Evolutionary conservation across 768 basidiomycete species (phyloP).

Genomic region (Phylloporus rhodoxanthus): DNA sequence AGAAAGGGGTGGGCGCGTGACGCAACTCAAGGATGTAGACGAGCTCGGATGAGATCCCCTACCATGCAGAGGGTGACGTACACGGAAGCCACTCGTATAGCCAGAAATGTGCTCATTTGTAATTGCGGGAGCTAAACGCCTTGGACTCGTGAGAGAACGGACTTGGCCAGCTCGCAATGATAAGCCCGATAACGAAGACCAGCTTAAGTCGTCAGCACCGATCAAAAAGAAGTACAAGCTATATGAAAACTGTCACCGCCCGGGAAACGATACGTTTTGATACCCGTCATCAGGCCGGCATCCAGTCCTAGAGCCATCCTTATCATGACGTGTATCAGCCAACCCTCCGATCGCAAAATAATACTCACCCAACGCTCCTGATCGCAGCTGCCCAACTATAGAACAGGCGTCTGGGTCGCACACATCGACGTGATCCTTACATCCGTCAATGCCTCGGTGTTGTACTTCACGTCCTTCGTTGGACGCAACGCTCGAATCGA

Average conservation of each 20-base stretch:
- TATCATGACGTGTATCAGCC: slow-evolving; percentile 23
- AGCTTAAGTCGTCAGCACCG: background rate
- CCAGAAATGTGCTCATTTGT: background rate
- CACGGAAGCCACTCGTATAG: background rate
- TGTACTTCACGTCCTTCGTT: slow-evolving; percentile 42
- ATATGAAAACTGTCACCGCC: slow-evolving; percentile 31
- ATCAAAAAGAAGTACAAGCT: background rate
- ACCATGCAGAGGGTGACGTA: background rate
- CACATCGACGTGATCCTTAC: slow-evolving; percentile 40
- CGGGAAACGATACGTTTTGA: slow-evolving; percentile 53
- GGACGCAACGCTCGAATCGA: slow-evolving; percentile 38
- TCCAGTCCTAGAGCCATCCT: slow-evolving; percentile 28
- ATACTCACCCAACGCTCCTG: slow-evolving; percentile 50
- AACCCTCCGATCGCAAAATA: background rate
- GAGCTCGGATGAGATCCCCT: background rate
- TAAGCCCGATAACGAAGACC: background rate
- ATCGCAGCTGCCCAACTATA: slow-evolving; percentile 57
- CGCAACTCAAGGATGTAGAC: background rate
- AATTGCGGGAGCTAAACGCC: background rate
- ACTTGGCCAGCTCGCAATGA: background rate
- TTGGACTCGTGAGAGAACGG: background rate
- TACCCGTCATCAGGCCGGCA: slow-evolving; percentile 49
- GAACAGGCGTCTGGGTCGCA: slow-evolving; percentile 32
- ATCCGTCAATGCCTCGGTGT: slow-evolving; percentile 45
- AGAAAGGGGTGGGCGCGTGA: background rate